phyloP scores from a whole-genome alignment of 768 basidiomycete genomes.

The Mycena pura region DNA sequence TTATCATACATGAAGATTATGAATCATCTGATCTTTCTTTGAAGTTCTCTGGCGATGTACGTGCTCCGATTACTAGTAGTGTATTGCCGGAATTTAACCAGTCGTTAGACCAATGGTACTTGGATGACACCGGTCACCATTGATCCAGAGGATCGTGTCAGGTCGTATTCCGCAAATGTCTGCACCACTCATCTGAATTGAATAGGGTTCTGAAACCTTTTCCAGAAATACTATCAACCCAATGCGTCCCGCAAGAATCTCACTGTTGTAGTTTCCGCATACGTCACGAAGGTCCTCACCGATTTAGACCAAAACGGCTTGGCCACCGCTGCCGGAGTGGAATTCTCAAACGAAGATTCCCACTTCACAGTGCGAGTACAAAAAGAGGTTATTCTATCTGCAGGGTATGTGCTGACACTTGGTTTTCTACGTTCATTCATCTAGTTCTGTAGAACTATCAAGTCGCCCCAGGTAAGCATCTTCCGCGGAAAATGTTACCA shows the following conservation, averaged over 20 bases:
- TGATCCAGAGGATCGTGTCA: background rate
- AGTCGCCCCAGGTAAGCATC: conserved; percentile 34
- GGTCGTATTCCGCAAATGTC: conserved; percentile 17
- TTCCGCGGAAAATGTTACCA: background rate
- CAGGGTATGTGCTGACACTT: conserved; percentile 15
- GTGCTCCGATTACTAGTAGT: background rate
- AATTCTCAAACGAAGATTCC: conserved; percentile 25
- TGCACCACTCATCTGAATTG: background rate
- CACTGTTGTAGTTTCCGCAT: conserved; percentile 32
- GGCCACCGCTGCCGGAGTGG: conserved; percentile 35
- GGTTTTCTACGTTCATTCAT: conserved; percentile 10
- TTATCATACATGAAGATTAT: background rate
- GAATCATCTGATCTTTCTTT: background rate
- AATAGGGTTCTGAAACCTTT: background rate
- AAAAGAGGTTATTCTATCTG: conserved; percentile 18
- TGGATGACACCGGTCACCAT: conserved; percentile 9
- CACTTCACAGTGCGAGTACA: conserved; percentile 22
- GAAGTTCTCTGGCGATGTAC: conserved; percentile 16
- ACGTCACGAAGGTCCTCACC: conserved; percentile 35
- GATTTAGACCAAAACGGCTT: background rate
- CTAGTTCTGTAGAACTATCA: background rate
- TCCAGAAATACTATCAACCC: conserved; percentile 30
- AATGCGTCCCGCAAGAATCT: conserved; percentile 36
- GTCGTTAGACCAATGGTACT: background rate
- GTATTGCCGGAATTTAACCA: background rate